Evolutionary conservation across 2,329 filamentous ascomycete species (phyloP).

Genomic region (Podosphaera leucotricha): DNA sequence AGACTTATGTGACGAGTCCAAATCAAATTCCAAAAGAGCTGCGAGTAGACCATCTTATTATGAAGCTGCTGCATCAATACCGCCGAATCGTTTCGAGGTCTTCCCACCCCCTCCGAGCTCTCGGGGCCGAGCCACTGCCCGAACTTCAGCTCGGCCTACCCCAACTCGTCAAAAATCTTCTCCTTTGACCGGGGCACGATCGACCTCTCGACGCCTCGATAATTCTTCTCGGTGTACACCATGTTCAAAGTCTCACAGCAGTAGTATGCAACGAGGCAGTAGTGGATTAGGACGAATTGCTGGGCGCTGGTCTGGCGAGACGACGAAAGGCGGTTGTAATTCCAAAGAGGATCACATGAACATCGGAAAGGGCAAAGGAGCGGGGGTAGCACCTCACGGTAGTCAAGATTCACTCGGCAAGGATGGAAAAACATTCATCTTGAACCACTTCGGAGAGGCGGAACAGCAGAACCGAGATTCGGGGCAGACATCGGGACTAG

Average conservation of each 20-base stretch:
- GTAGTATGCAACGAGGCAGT: constrained; percentile 26
- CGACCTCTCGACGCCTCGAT: constrained; percentile 6
- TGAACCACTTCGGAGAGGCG: constrained; percentile 10
- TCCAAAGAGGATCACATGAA: too few species aligned
- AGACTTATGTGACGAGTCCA: too few species aligned
- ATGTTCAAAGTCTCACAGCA: constrained; percentile 11
- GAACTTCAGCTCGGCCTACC: too few species aligned
- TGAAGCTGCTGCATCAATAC: constrained; percentile 24
- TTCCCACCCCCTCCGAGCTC: constrained; percentile 35
- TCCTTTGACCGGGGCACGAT: constrained; percentile 5
- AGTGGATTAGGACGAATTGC: constrained; percentile 41
- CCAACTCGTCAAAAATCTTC: constrained; percentile 6
- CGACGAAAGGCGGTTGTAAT: constrained; percentile 33
- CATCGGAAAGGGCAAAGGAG: constrained; percentile 41
- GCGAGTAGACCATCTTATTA: constrained; percentile 8
- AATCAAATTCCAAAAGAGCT: too few species aligned
- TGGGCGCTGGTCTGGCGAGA: constrained; percentile 43
- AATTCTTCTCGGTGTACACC: constrained; percentile 11
- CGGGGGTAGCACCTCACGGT: constrained; percentile 35
- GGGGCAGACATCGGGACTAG: constrained; percentile 9
- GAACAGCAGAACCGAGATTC: constrained; percentile 7
- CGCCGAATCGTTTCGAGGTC: constrained; percentile 50
- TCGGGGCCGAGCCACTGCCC: constrained; percentile 5
- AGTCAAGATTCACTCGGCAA: constrained; percentile 12
- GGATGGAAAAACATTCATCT: constrained; percentile 9